Percentiles rank a stretch among this genome's conserved stretches.
Conservation (phyloP, 2,329 filamentous ascomycete species). For the Cladobotryum mycophilum region DNA sequence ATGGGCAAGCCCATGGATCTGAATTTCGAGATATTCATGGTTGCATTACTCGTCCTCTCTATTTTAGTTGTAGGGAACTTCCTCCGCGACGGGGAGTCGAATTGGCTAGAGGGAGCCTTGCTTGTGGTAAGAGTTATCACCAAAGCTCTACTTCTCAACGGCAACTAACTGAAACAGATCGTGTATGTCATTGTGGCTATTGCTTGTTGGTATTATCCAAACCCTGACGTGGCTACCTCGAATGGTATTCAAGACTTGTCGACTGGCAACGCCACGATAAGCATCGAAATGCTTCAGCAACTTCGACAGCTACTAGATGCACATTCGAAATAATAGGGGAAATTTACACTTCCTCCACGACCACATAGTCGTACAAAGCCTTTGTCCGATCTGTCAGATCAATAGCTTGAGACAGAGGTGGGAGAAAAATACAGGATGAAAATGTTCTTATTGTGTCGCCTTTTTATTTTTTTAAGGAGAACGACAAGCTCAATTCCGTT, state of each 20-base stretch:
- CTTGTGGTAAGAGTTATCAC: conserved; percentile 45
- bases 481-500: too few relatives aligned
- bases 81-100: conserved; percentile 66
- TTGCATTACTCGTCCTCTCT: conserved; percentile 65
- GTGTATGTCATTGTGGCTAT: conserved; percentile 41
- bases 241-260: conserved; percentile 22
- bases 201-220: conserved; percentile 40
- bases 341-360: background rate
- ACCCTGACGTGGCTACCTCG: conserved; percentile 31
- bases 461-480: too few relatives aligned
- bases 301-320: conserved; percentile 20
- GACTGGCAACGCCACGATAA: conserved; percentile 25
- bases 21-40: conserved; percentile 71
- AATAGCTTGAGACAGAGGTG: too few relatives aligned
- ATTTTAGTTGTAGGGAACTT: conserved; percentile 72
- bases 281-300: conserved; percentile 21
- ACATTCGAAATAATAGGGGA: background rate
- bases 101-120: conserved; percentile 68
- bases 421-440: too few relatives aligned
- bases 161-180: conserved; percentile 15
- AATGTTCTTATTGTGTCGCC: too few relatives aligned
- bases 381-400: background rate
- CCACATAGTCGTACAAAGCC: background rate
- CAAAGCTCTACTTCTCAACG: rapidly evolving
- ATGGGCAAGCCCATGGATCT: conserved; percentile 59